Evolutionary conservation across 2,329 filamentous ascomycete species (phyloP).

Genomic region (Alternaria infectoria): DNA sequence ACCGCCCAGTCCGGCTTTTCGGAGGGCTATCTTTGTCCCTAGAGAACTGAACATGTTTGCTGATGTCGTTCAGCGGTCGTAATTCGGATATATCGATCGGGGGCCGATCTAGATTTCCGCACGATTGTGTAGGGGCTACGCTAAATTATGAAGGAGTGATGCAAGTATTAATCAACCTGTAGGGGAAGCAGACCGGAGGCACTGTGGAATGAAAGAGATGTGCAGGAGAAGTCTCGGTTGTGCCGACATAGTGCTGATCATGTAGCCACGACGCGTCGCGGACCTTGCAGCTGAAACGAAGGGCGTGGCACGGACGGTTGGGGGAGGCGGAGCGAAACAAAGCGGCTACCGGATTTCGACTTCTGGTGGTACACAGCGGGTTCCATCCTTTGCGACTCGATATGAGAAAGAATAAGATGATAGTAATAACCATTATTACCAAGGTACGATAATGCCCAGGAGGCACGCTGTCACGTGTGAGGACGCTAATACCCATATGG

Average conservation of each 20-base stretch:
- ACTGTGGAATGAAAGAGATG: slow-evolving; percentile 6
- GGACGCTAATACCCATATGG: not conserved
- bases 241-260: slow-evolving; percentile 25
- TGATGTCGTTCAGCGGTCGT: not conserved
- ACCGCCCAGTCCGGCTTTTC: slow-evolving; percentile 62
- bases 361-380: not conserved
- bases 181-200: not conserved
- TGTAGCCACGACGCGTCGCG: slow-evolving; percentile 27
- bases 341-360: not conserved
- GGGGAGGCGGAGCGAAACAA: slow-evolving; percentile 2
- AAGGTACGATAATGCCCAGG: not conserved
- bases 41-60: slow-evolving; percentile 61
- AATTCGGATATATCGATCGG: not conserved
- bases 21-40: slow-evolving; percentile 65
- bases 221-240: slow-evolving; percentile 5
- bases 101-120: not conserved
- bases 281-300: slow-evolving; percentile 34
- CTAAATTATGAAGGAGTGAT: slow-evolving; percentile 1
- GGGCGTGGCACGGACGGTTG: slow-evolving; percentile 33
- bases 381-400: not conserved
- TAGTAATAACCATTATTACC: not conserved
- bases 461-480: slow-evolving; percentile 7
- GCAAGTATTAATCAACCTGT: not conserved
- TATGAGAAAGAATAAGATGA: not conserved
- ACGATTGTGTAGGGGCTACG: not conserved